Evolutionary conservation across 148 eudicot species (phyloP).

Genomic region (Camellia lanceoleosa): DNA sequence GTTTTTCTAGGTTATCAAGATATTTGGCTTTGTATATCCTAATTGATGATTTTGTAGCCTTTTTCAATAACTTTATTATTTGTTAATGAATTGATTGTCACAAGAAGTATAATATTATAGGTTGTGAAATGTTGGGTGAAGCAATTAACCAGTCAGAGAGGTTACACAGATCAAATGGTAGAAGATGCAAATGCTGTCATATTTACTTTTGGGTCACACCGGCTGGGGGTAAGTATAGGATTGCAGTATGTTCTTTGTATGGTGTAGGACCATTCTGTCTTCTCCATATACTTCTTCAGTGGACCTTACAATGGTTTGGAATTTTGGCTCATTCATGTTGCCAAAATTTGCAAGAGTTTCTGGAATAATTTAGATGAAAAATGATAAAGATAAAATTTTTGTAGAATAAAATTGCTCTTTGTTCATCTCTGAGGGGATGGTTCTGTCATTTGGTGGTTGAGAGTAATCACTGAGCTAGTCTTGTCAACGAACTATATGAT

Average conservation of each 20-base stretch:
- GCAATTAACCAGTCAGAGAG: slow-evolving; percentile 40
- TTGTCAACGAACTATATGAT: too few species aligned
- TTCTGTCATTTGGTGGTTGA: too few species aligned
- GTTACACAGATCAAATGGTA: slow-evolving; percentile 5
- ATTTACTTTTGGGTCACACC: slow-evolving; percentile 20
- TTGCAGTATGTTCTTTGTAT: not conserved
- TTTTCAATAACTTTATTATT: not conserved
- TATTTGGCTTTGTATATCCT: too few species aligned
- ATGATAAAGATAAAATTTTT: not conserved
- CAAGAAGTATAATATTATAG: slow-evolving; percentile 13
- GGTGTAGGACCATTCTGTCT: not conserved
- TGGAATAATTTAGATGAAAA: not conserved
- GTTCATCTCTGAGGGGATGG: too few species aligned
- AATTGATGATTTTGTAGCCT: too few species aligned
- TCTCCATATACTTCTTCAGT: too few species aligned
- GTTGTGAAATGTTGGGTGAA: slow-evolving; percentile 45
- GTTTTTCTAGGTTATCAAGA: too few species aligned
- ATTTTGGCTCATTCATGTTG: too few species aligned
- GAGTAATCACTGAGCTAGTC: too few species aligned
- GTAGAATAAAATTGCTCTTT: too few species aligned
- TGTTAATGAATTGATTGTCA: slow-evolving; percentile 6
- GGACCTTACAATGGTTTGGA: too few species aligned
- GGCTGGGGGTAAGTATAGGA: slow-evolving; percentile 39
- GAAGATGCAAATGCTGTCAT: too few species aligned
- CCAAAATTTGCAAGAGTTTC: not conserved